Evolutionary conservation across 148 eudicot genomes (phyloP).

Genomic region (Vaccinium vitisidaea): DNA sequence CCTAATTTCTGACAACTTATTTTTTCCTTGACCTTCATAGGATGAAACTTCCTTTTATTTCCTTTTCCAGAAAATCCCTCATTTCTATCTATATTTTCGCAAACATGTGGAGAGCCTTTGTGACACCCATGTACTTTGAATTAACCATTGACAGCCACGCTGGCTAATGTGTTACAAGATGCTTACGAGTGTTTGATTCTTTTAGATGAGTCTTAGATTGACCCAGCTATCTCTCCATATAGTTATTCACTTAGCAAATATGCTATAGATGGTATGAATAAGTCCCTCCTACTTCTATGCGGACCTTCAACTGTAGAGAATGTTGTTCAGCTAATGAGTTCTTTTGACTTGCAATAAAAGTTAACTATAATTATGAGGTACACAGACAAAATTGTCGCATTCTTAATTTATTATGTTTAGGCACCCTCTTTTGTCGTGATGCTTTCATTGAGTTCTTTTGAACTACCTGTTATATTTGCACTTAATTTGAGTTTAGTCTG

Average conservation of each 20-base stretch:
- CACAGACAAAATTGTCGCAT: not conserved
- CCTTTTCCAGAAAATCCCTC: not conserved
- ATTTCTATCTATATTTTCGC: too few species aligned
- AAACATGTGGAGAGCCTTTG: not conserved
- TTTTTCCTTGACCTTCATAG: too few species aligned
- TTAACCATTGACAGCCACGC: not conserved
- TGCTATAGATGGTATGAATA: not conserved
- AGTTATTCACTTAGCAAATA: not conserved
- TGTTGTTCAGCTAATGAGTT: too few species aligned
- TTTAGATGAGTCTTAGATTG: not conserved
- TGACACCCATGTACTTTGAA: not conserved
- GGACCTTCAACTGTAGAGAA: too few species aligned
- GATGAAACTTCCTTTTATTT: too few species aligned
- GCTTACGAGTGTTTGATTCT: not conserved
- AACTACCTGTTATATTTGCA: not conserved
- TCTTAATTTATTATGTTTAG: too few species aligned
- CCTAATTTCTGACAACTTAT: not conserved
- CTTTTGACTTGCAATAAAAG: too few species aligned
- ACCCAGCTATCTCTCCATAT: not conserved
- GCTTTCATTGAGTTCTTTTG: not conserved
- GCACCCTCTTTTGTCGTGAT: not conserved
- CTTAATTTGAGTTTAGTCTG: constrained; percentile 11
- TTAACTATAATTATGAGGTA: too few species aligned
- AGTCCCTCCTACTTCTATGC: not conserved
- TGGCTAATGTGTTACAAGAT: not conserved